phyloP scores from a whole-genome alignment of 495 filamentous ascomycete species.

The Penicillium crystallinum region DNA sequence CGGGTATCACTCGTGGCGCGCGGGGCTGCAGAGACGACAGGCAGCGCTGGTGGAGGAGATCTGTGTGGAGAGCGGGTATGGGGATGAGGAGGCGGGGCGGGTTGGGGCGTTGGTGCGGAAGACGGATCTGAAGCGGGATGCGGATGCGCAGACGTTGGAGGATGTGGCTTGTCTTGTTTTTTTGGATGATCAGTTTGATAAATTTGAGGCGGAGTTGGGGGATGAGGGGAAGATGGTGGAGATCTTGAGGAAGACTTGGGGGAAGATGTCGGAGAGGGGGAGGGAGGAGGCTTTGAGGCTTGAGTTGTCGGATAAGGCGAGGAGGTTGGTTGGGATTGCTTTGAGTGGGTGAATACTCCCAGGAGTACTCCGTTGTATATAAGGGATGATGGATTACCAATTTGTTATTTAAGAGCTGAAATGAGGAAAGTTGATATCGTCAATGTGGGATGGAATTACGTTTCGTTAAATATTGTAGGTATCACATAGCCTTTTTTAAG shows the following conservation, averaged over 20 bases:
- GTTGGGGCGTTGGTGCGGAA: slow-evolving; percentile 61
- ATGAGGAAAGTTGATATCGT: neutral
- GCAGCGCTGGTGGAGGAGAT: slow-evolving; percentile 55
- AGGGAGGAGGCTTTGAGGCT: slow-evolving; percentile 62
- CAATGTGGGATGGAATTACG: neutral
- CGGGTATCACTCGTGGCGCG: slow-evolving; percentile 74
- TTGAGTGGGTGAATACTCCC: slow-evolving; percentile 2
- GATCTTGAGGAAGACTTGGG: slow-evolving; percentile 80
- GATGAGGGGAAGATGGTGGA: slow-evolving; percentile 66
- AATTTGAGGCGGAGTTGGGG: slow-evolving; percentile 60
- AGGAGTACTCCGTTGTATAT: neutral
- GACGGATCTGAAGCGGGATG: slow-evolving; percentile 56
- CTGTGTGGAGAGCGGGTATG: slow-evolving; percentile 48
- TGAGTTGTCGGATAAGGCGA: slow-evolving; percentile 53
- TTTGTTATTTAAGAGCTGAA: too few species aligned
- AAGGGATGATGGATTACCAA: too few species aligned
- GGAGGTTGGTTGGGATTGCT: slow-evolving; percentile 45
- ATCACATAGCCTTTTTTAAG: neutral
- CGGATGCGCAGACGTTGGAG: slow-evolving; percentile 68
- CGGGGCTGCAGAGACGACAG: slow-evolving; percentile 63
- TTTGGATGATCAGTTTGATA: slow-evolving; percentile 76
- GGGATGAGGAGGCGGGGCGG: slow-evolving; percentile 41
- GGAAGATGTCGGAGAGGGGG: slow-evolving; percentile 68
- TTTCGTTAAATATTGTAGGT: neutral
- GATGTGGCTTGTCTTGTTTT: slow-evolving; percentile 86